Conservation (phyloP, 208 protist genomes). For the Sergeia podlipaevii region DNA sequence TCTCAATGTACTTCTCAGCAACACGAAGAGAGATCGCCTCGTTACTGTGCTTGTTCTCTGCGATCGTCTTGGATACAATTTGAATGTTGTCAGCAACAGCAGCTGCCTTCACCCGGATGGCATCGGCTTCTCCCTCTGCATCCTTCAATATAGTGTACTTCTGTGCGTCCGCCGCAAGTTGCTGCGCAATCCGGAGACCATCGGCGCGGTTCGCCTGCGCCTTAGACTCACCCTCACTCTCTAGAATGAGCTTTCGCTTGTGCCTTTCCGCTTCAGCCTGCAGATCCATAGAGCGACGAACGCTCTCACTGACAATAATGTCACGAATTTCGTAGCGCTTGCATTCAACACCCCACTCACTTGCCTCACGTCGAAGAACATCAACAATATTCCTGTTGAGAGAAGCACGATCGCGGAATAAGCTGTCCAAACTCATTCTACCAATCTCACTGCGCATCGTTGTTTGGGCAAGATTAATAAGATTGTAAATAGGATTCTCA, state of each 20-base stretch:
- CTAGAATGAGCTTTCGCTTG: slow-evolving; percentile 94
- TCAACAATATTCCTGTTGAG: slow-evolving; percentile 93
- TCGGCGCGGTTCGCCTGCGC: slow-evolving; percentile 90
- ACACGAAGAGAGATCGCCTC: slow-evolving; percentile 86
- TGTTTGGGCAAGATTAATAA: slow-evolving; percentile 95
- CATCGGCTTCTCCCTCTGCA: slow-evolving; percentile 60
- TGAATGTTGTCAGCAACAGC: slow-evolving; percentile 70
- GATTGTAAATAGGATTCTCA: slow-evolving; percentile 94
- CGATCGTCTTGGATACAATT: slow-evolving; percentile 44
- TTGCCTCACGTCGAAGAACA: slow-evolving; percentile 85
- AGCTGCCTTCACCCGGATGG: slow-evolving; percentile 45
- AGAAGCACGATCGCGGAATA: slow-evolving; percentile 91
- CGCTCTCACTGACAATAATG: slow-evolving; percentile 91
- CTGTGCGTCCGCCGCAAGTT: slow-evolving; percentile 86
- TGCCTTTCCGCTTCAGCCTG: slow-evolving; percentile 95
- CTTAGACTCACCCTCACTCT: slow-evolving; percentile 90
- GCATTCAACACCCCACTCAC: slow-evolving; percentile 95
- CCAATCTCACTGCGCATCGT: slow-evolving; percentile 97
- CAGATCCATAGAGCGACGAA: slow-evolving; percentile 95
- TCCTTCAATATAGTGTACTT: slow-evolving; percentile 61
- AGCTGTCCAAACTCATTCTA: slow-evolving; percentile 91
- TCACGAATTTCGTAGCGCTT: slow-evolving; percentile 97
- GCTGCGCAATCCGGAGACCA: slow-evolving; percentile 79
- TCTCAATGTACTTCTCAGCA: slow-evolving; percentile 91
- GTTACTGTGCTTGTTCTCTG: slow-evolving; percentile 27